A percentile compares a stretch with the other conserved stretches of the same genome.
Evolutionary conservation across 306 rosid species (phyloP).

Genomic region (Trifolium repens): DNA sequence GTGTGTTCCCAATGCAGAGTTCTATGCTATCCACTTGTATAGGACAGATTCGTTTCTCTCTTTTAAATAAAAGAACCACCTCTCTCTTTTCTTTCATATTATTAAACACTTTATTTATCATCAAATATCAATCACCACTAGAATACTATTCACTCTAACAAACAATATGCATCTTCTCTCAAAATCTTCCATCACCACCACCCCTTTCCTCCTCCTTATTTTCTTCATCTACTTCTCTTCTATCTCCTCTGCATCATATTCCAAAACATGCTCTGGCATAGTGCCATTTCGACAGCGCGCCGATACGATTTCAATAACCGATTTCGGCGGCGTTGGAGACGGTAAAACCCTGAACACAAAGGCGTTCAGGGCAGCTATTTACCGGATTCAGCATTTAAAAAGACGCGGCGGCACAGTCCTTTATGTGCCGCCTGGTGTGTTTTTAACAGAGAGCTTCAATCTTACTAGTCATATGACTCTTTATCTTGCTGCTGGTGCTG

Average conservation of each 20-base stretch:
- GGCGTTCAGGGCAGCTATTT: constrained; percentile 77
- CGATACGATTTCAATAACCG: constrained; percentile 70
- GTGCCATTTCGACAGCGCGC: constrained; percentile 60
- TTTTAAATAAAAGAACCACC: too few relatives aligned
- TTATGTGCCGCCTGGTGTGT: constrained; percentile 81
- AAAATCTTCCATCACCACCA: not conserved
- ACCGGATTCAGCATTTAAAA: constrained; percentile 62
- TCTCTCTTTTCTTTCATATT: too few relatives aligned
- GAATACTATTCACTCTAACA: not conserved
- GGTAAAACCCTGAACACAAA: constrained; percentile 74
- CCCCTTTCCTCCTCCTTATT: not conserved
- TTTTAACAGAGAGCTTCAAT: constrained; percentile 74
- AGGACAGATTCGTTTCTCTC: too few relatives aligned
- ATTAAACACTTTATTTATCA: not conserved
- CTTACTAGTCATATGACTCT: constrained; percentile 94
- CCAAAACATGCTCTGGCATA: constrained; percentile 68
- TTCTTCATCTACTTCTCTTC: not conserved
- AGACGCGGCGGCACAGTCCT: constrained; percentile 78
- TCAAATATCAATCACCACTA: not conserved
- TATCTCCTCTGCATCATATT: constrained; percentile 1
- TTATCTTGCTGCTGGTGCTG: constrained; percentile 79
- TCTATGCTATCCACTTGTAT: too few relatives aligned
- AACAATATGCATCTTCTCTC: constrained; percentile 36
- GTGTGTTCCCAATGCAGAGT: too few relatives aligned
- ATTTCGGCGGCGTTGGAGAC: constrained; percentile 82